Evolutionary conservation across 228 moss, liverwort and hornwort genomes (phyloP).

Genomic region (Sphagnum magellanicum): DNA sequence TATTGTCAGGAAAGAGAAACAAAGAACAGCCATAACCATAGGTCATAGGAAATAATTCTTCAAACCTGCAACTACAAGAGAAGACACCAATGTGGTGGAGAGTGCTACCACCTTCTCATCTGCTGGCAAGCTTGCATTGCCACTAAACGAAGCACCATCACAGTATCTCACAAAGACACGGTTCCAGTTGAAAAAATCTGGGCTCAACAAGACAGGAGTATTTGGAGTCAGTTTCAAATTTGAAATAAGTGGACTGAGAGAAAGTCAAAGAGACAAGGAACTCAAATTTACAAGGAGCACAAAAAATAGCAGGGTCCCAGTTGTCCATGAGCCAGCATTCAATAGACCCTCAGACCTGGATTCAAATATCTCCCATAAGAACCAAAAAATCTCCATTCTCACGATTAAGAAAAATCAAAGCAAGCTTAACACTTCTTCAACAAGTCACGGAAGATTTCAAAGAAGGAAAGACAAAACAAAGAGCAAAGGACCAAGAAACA

Average conservation of each 20-base stretch:
- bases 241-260: background rate
- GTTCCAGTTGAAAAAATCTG: conserved; percentile 89
- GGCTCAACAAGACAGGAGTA: background rate
- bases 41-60: background rate
- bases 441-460: too few relatives aligned
- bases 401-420: too few relatives aligned
- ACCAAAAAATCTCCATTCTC: too few relatives aligned
- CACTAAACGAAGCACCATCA: conserved; percentile 81
- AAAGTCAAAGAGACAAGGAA: background rate
- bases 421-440: too few relatives aligned
- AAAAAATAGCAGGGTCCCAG: background rate
- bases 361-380: too few relatives aligned
- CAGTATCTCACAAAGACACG: conserved; percentile 78
- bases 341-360: too few relatives aligned
- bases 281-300: background rate
- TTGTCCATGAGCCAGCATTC: too few relatives aligned
- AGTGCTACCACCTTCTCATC: conserved; percentile 19
- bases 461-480: too few relatives aligned
- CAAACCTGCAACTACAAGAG: too few relatives aligned
- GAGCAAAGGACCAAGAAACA: too few relatives aligned
- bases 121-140: conserved; percentile 33
- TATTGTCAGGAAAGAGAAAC: background rate
- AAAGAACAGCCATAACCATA: background rate
- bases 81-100: too few relatives aligned
- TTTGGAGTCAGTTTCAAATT: background rate